Evolutionary conservation across 176 grass and related monocot species (phyloP).

Genomic region (Lolium rigidum): DNA sequence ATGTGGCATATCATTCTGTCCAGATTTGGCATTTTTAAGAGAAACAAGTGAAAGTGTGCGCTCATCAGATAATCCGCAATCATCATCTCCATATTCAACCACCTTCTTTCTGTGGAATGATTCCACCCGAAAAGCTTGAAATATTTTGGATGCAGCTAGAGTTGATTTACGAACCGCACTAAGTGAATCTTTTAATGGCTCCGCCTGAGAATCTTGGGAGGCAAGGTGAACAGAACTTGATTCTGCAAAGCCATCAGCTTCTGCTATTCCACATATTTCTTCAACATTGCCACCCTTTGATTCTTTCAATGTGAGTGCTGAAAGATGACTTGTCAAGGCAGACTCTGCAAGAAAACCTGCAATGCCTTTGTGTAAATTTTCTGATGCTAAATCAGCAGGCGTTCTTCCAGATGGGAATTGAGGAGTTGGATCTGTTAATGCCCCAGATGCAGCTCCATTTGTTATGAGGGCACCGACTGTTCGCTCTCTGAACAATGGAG

Average conservation of each 20-base stretch:
- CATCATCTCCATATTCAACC: conserved; percentile 80
- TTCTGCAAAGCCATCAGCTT: conserved; percentile 45
- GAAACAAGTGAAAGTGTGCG: conserved; percentile 82
- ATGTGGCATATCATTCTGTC: conserved; percentile 70
- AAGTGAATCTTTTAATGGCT: conserved; percentile 83
- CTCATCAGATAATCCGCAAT: conserved; percentile 81
- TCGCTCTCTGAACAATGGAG: conserved; percentile 64
- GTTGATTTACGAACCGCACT: conserved; percentile 92
- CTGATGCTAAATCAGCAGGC: conserved; percentile 94
- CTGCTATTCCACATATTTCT: conserved; percentile 48
- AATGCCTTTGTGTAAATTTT: conserved; percentile 96
- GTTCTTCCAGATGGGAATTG: conserved; percentile 88
- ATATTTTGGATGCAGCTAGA: conserved; percentile 94
- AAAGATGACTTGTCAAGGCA: conserved; percentile 94
- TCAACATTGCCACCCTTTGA: conserved; percentile 55
- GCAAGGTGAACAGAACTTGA: conserved; percentile 50
- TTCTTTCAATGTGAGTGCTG: conserved; percentile 78
- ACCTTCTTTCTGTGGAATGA: conserved; percentile 98
- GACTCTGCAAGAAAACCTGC: conserved; percentile 95
- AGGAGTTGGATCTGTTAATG: conserved; percentile 87
- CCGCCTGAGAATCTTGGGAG: conserved; percentile 60
- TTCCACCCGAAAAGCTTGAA: conserved; percentile 95
- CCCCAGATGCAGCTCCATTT: conserved; percentile 76
- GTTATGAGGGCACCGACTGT: conserved; percentile 74
- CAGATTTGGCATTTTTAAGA: conserved; percentile 64